Conservation (phyloP, 2,329 filamentous ascomycete species). For the Trematosphaeria pertusa region DNA sequence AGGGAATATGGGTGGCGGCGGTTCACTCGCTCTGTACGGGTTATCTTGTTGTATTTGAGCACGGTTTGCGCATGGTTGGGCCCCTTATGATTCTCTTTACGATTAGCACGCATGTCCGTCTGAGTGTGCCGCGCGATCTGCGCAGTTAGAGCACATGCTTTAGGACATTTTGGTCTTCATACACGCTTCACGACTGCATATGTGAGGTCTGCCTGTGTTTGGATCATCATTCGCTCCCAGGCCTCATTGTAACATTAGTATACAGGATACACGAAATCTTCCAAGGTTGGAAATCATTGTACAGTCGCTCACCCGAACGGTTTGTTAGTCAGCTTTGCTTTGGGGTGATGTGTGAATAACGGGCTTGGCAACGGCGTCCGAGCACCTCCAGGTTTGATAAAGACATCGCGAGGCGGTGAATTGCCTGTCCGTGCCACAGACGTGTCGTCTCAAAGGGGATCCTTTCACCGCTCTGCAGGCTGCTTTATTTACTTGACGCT, state of each 20-base stretch:
- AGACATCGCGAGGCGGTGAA: constrained; percentile 23
- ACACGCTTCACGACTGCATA: constrained; percentile 10
- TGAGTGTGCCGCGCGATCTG: constrained; percentile 26
- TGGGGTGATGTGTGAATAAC: constrained; percentile 12
- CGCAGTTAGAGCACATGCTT: constrained; percentile 19
- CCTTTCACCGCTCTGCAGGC: constrained; percentile 14
- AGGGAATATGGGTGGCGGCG: constrained; percentile 24
- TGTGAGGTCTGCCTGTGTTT: constrained; percentile 23
- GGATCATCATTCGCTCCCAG: constrained; percentile 15
- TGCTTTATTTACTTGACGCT: constrained; percentile 10
- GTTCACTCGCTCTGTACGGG: constrained; percentile 31
- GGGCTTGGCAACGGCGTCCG: constrained; percentile 14
- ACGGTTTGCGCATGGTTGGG: constrained; percentile 21
- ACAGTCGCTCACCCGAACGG: too few relatives aligned
- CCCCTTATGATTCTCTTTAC: constrained; percentile 25
- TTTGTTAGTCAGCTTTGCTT: constrained; percentile 9
- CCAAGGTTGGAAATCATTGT: too few relatives aligned
- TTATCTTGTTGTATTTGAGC: constrained; percentile 26
- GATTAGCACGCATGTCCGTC: constrained; percentile 38
- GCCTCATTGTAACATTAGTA: constrained; percentile 16
- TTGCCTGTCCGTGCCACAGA: constrained; percentile 14
- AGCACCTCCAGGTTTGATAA: constrained; percentile 10
- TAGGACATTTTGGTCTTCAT: constrained; percentile 17
- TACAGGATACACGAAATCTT: neutral
- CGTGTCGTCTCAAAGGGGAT: constrained; percentile 13